Evolutionary conservation across 2,329 filamentous ascomycete genomes (phyloP).

Genomic region (Hypoxylon sp.): DNA sequence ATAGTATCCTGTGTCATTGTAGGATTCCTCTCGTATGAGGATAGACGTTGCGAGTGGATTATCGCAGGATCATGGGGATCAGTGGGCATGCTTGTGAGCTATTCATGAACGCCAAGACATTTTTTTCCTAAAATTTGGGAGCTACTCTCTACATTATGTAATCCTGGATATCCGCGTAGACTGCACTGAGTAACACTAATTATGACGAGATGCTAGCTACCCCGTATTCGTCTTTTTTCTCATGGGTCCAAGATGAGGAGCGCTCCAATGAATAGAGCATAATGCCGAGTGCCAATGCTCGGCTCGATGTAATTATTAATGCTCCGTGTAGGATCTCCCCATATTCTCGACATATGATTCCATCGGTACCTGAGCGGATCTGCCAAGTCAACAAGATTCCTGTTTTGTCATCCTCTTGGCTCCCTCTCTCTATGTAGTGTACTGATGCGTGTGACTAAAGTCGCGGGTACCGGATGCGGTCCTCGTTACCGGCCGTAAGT

Average conservation of each 20-base stretch:
- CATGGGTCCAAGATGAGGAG: background rate
- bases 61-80: background rate
- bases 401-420: conserved; percentile 20
- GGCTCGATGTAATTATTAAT: conserved; percentile 6
- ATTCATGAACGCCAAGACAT: background rate
- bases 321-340: conserved; percentile 6
- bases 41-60: background rate
- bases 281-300: conserved; percentile 16
- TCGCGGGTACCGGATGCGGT: conserved; percentile 13
- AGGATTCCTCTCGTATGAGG: background rate
- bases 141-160: background rate
- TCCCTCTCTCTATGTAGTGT: background rate
- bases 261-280: conserved; percentile 18
- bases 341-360: conserved; percentile 16
- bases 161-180: background rate
- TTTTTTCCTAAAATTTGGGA: background rate
- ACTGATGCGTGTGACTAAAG: background rate
- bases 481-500: conserved; percentile 12
- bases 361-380: conserved; percentile 28
- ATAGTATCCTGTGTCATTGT: background rate
- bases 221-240: background rate
- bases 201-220: background rate
- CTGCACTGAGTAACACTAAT: background rate
- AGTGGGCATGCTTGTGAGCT: background rate
- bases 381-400: conserved; percentile 30